Conservation (phyloP, 306 rosid species). For the apple (Malus domestica) region DNA sequence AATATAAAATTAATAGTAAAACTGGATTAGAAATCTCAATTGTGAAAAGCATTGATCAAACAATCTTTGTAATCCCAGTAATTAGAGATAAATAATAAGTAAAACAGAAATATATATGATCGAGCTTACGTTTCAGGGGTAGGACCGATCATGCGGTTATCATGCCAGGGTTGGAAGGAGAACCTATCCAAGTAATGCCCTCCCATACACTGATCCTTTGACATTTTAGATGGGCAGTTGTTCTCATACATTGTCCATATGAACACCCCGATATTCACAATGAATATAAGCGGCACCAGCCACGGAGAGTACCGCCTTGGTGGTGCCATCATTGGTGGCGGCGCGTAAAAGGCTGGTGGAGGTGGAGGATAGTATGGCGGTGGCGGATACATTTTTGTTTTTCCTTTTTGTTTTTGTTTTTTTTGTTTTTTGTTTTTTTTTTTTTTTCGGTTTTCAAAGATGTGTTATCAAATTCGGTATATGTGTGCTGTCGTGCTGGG, state of each 20-base stretch:
- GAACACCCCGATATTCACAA: slow-evolving; percentile 44
- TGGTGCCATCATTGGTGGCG: slow-evolving; percentile 3
- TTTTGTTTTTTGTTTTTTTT: background rate
- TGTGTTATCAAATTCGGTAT: background rate
- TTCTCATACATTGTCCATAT: slow-evolving; percentile 56
- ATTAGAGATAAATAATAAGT: background rate
- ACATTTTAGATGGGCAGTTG: slow-evolving; percentile 45
- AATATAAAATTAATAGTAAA: too few relatives aligned
- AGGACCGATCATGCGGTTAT: slow-evolving; percentile 77
- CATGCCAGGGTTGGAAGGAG: slow-evolving; percentile 61
- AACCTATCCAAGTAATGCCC: slow-evolving; percentile 35
- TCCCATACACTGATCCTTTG: slow-evolving; percentile 28
- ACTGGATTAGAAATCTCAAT: too few relatives aligned
- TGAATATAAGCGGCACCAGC: slow-evolving; percentile 60
- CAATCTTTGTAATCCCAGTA: background rate
- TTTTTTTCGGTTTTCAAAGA: background rate
- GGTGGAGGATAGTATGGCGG: slow-evolving; percentile 19
- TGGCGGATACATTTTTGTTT: background rate
- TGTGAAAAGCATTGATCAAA: background rate
- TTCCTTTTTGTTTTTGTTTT: background rate
- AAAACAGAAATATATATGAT: background rate
- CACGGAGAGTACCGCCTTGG: slow-evolving; percentile 51
- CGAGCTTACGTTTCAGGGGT: slow-evolving; percentile 37
- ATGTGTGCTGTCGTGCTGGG: slow-evolving; percentile 28
- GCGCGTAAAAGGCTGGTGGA: slow-evolving; percentile 30